phyloP scores from a whole-genome alignment of 2,329 filamentous ascomycete genomes.

The Didymella exigua region DNA sequence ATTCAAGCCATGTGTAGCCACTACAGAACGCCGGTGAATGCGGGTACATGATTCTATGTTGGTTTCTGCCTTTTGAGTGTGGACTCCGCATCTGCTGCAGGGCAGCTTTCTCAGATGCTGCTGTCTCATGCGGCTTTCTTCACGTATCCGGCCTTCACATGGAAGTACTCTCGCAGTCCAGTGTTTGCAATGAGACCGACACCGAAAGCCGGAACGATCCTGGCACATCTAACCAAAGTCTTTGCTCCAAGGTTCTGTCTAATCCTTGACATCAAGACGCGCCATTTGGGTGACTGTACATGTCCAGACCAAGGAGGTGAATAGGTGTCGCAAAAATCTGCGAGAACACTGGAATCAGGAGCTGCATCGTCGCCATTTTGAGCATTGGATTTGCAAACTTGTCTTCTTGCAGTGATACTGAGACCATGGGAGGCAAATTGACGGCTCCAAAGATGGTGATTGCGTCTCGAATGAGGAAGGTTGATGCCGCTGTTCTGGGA shows the following conservation, averaged over 20 bases:
- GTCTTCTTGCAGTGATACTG: slow-evolving; percentile 23
- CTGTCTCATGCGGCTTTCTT: background rate
- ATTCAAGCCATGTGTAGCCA: background rate
- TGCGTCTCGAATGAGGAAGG: slow-evolving; percentile 38
- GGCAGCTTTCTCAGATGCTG: background rate
- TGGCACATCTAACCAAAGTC: slow-evolving; percentile 34
- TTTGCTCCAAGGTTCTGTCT: slow-evolving; percentile 24
- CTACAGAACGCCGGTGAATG: background rate
- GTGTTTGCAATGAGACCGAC: slow-evolving; percentile 35
- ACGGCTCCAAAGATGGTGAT: slow-evolving; percentile 42
- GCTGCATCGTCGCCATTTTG: slow-evolving; percentile 31
- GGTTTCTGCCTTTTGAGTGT: background rate
- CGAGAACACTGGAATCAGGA: slow-evolving; percentile 37
- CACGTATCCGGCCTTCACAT: slow-evolving; percentile 10
- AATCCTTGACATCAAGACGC: slow-evolving; percentile 20
- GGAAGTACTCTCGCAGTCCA: slow-evolving; percentile 27
- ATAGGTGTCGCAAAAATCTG: slow-evolving; percentile 37
- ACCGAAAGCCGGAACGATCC: slow-evolving; percentile 40
- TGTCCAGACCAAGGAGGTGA: slow-evolving; percentile 34
- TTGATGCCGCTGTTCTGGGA: slow-evolving; percentile 25
- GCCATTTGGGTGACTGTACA: slow-evolving; percentile 26
- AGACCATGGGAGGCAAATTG: slow-evolving; percentile 34
- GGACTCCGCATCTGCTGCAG: background rate
- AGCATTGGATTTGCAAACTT: slow-evolving; percentile 23
- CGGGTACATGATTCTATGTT: background rate